Evolutionary conservation across 257 asterid species (phyloP).

Genomic region (Rubia yunnanensis): DNA sequence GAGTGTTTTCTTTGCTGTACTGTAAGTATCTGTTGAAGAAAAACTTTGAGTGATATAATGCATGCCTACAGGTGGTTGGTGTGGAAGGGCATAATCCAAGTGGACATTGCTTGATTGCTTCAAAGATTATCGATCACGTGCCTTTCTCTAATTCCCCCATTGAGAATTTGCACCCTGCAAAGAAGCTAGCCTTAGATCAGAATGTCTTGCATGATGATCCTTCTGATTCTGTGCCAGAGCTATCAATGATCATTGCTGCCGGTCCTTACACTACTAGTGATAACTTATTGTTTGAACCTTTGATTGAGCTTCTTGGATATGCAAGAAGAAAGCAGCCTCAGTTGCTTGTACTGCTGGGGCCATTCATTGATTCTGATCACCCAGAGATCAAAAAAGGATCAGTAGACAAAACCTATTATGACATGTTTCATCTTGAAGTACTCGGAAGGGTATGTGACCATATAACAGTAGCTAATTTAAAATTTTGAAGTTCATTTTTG

Average conservation of each 20-base stretch:
- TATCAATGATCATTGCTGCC: conserved; percentile 93
- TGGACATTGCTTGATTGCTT: conserved; percentile 93
- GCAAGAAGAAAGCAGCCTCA: conserved; percentile 93
- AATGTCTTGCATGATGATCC: conserved; percentile 29
- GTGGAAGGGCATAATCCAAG: conserved; percentile 95
- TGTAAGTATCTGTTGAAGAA: neutral
- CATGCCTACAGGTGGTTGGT: conserved; percentile 61
- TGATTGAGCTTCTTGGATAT: conserved; percentile 74
- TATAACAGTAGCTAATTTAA: neutral
- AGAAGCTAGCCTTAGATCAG: conserved; percentile 56
- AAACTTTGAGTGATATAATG: conserved; percentile 15
- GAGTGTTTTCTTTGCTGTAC: neutral
- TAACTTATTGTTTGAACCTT: conserved; percentile 82
- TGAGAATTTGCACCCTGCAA: conserved; percentile 49
- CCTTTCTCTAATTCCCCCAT: conserved; percentile 42
- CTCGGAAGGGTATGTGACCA: conserved; percentile 61
- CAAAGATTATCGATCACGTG: conserved; percentile 54
- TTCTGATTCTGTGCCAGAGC: conserved; percentile 32
- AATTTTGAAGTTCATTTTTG: neutral
- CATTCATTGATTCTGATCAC: conserved; percentile 89
- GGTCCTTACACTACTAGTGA: conserved; percentile 92
- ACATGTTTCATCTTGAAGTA: conserved; percentile 60
- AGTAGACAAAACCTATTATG: conserved; percentile 56
- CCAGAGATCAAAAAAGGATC: conserved; percentile 70
- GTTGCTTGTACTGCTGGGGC: conserved; percentile 78